Evolutionary conservation across 2,329 filamentous ascomycete genomes (phyloP).

Genomic region (Colletotrichum euphorbiae): DNA sequence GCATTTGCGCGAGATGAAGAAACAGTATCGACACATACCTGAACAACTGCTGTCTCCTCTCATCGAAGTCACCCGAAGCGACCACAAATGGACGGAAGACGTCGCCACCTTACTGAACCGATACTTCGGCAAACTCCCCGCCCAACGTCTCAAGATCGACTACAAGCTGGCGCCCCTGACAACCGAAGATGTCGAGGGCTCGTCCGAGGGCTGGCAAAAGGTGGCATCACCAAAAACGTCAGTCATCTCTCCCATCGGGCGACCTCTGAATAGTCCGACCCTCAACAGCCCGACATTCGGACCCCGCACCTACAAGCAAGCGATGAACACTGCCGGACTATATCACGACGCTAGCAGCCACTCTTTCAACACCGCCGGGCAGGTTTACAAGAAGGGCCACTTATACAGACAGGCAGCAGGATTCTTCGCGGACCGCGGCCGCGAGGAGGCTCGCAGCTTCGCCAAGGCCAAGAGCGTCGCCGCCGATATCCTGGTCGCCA

Average conservation of each 20-base stretch:
- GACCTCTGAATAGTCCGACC: slow-evolving; percentile 25
- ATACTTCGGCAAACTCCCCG: slow-evolving; percentile 55
- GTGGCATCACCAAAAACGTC: slow-evolving; percentile 15
- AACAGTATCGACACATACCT: slow-evolving; percentile 57
- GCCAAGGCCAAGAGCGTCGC: slow-evolving; percentile 71
- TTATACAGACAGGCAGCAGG: slow-evolving; percentile 81
- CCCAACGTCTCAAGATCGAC: slow-evolving; percentile 51
- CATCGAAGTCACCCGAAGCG: slow-evolving; percentile 51
- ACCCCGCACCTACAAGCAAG: slow-evolving; percentile 31
- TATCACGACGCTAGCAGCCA: slow-evolving; percentile 46
- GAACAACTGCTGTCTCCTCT: slow-evolving; percentile 56
- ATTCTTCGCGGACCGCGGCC: slow-evolving; percentile 79
- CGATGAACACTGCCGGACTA: slow-evolving; percentile 44
- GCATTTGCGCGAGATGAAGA: slow-evolving; percentile 49
- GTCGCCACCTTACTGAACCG: slow-evolving; percentile 56
- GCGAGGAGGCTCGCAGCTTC: slow-evolving; percentile 70
- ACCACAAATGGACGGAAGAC: slow-evolving; percentile 50
- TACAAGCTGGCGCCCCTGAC: slow-evolving; percentile 54
- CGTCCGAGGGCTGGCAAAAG: slow-evolving; percentile 33
- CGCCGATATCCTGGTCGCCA: slow-evolving; percentile 76
- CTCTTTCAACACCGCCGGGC: slow-evolving; percentile 52
- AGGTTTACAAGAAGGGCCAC: slow-evolving; percentile 61
- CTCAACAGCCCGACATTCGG: not conserved
- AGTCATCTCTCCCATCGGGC: slow-evolving; percentile 16
- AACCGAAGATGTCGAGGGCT: slow-evolving; percentile 47